Evolutionary conservation across 108 stramenopile species (phyloP).

Genomic region (Nannochloropsis gaditana): DNA sequence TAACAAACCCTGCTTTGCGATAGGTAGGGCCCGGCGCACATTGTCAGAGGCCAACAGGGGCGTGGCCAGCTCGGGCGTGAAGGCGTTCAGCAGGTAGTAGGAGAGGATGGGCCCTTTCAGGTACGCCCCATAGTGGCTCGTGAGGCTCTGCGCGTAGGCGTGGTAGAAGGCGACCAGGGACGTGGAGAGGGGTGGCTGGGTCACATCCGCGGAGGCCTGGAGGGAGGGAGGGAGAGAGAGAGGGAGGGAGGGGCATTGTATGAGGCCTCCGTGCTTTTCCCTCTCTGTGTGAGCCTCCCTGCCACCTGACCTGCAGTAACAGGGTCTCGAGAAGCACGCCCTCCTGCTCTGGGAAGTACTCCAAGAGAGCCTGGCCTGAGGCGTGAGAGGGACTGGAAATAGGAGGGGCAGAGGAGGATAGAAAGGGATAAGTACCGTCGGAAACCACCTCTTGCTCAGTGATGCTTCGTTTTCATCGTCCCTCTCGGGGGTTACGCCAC

Average conservation of each 20-base stretch:
- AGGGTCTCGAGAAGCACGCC: not conserved
- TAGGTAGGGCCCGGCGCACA: too few species aligned
- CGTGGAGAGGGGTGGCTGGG: not conserved
- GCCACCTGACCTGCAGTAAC: not conserved
- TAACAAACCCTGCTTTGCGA: too few species aligned
- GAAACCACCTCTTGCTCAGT: too few species aligned
- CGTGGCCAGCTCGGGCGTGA: not conserved
- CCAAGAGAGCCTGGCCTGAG: not conserved
- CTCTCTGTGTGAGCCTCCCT: not conserved
- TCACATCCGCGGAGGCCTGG: not conserved
- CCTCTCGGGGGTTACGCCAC: too few species aligned
- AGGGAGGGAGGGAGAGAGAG: not conserved
- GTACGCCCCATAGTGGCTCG: not conserved
- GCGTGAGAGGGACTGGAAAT: not conserved
- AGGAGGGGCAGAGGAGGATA: not conserved
- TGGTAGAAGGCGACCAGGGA: not conserved
- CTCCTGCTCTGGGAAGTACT: not conserved
- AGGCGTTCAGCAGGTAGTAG: not conserved
- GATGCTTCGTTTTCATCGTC: too few species aligned
- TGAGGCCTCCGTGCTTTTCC: not conserved
- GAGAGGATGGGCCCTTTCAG: not conserved
- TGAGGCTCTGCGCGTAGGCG: not conserved
- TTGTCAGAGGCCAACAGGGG: not conserved
- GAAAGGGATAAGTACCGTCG: not conserved
- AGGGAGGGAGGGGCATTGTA: not conserved